phyloP scores from a whole-genome alignment of 2,329 filamentous ascomycete species.

The Talaromyces marneffei region DNA sequence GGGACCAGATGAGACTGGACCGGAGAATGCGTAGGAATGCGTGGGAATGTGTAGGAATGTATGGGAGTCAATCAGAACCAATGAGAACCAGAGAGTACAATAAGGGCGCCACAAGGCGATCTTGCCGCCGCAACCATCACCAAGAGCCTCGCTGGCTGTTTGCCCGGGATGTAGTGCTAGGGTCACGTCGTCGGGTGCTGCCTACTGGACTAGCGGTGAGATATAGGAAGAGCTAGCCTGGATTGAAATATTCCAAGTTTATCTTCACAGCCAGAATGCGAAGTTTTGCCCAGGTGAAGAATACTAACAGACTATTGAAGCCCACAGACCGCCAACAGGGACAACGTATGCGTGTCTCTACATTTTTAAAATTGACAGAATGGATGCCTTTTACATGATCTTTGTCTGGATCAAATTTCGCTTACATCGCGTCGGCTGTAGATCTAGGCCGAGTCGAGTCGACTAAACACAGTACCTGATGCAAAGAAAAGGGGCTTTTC shows the following conservation, averaged over 20 bases:
- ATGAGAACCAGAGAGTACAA: background rate
- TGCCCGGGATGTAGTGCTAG: background rate
- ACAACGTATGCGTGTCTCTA: background rate
- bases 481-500: background rate
- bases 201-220: too few relatives aligned
- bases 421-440: background rate
- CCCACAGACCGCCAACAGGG: background rate
- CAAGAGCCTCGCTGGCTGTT: background rate
- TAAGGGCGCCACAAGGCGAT: background rate
- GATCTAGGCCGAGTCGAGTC: background rate
- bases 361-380: background rate
- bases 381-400: background rate
- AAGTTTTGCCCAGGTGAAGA: background rate
- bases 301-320: background rate
- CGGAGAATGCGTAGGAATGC: too few relatives aligned
- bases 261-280: background rate
- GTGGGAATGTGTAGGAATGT: background rate
- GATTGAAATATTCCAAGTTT: background rate
- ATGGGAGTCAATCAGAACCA: too few relatives aligned
- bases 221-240: too few relatives aligned
- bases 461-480: background rate
- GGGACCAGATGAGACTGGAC: too few relatives aligned
- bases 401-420: background rate
- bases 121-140: background rate
- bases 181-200: background rate